Evolutionary conservation across 805 yeast genomes (phyloP).

Genomic region (Hanseniaspora lachancei): DNA sequence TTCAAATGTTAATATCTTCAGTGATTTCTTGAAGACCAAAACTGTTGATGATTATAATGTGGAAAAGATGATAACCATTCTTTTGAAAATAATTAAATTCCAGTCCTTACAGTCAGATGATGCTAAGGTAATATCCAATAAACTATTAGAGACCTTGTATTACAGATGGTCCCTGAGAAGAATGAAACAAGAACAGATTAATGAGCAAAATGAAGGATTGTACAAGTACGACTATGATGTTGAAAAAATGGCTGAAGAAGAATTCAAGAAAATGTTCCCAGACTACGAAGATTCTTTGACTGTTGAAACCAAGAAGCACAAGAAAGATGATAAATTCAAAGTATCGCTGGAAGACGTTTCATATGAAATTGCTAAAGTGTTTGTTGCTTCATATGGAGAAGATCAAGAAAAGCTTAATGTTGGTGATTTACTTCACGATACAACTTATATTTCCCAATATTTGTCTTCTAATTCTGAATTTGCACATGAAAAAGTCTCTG

Average conservation of each 20-base stretch:
- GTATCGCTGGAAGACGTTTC: slow-evolving; percentile 34
- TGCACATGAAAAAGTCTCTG: slow-evolving; percentile 15
- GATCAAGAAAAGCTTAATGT: slow-evolving; percentile 25
- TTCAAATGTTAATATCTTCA: slow-evolving; percentile 27
- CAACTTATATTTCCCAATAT: slow-evolving; percentile 20
- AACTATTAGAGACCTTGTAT: slow-evolving; percentile 48
- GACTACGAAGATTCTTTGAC: slow-evolving; percentile 54
- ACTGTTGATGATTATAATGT: slow-evolving; percentile 35
- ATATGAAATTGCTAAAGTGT: slow-evolving; percentile 36
- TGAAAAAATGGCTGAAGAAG: slow-evolving; percentile 57
- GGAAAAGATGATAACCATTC: slow-evolving; percentile 40
- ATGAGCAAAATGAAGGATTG: slow-evolving; percentile 45
- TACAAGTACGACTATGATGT: slow-evolving; percentile 54
- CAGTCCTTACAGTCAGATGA: slow-evolving; percentile 20
- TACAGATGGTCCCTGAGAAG: slow-evolving; percentile 72
- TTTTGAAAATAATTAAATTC: slow-evolving; percentile 33
- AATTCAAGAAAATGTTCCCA: slow-evolving; percentile 70
- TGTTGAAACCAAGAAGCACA: slow-evolving; percentile 15
- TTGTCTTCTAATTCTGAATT: background rate
- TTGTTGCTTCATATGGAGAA: slow-evolving; percentile 31
- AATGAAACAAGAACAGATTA: slow-evolving; percentile 51
- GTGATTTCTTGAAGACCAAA: slow-evolving; percentile 29
- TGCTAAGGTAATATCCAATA: slow-evolving; percentile 27
- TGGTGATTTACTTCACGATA: slow-evolving; percentile 30
- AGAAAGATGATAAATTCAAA: slow-evolving; percentile 16